Evolutionary conservation across 768 basidiomycete species (phyloP).

Genomic region (Termitomyces eurrhizus): DNA sequence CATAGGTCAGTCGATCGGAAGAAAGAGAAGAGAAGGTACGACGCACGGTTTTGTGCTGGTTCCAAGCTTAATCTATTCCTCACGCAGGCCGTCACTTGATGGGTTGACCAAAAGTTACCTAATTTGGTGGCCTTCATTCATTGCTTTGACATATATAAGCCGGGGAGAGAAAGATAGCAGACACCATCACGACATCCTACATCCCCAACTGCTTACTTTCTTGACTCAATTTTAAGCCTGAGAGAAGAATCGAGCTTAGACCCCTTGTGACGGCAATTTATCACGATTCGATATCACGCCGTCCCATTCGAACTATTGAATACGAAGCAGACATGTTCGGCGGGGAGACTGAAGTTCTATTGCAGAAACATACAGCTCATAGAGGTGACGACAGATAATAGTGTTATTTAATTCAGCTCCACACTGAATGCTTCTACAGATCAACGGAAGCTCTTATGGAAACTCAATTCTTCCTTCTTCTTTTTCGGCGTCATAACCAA

Average conservation of each 20-base stretch:
- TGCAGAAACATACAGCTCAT: not conserved
- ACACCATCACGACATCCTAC: not conserved
- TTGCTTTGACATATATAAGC: not conserved
- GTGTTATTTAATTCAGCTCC: not conserved
- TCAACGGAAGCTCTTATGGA: conserved; percentile 25
- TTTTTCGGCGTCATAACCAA: conserved; percentile 92
- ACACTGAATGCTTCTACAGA: not conserved
- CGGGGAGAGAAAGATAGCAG: not conserved
- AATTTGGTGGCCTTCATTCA: not conserved
- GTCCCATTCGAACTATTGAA: not conserved
- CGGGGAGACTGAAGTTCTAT: not conserved
- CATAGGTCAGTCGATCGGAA: not conserved
- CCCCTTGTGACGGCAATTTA: not conserved
- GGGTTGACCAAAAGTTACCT: not conserved
- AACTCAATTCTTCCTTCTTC: conserved; percentile 70
- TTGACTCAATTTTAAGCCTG: not conserved
- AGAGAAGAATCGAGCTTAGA: not conserved
- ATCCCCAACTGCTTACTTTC: not conserved
- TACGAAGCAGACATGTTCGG: not conserved
- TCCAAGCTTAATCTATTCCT: not conserved
- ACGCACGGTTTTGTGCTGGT: not conserved
- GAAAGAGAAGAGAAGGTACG: not conserved
- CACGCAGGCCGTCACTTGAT: not conserved
- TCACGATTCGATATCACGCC: too few species aligned
- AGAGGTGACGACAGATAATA: not conserved